A percentile compares a stretch with the other conserved stretches of the same genome.
Conservation (phyloP, 306 rosid genomes). For the Hippophae tibetana region DNA sequence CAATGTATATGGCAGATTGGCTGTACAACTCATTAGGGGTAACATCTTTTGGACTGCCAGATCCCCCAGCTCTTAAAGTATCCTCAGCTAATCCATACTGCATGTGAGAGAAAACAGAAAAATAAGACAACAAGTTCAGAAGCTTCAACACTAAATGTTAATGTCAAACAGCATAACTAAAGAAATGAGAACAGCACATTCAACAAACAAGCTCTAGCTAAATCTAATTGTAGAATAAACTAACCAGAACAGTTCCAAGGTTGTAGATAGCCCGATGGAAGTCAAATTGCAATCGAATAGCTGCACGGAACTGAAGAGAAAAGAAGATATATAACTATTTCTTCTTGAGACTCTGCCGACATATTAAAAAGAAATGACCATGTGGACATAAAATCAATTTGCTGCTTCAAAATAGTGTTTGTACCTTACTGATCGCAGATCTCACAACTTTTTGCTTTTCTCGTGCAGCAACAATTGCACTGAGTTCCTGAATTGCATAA, state of each 20-base stretch:
- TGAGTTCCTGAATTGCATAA: conserved; percentile 67
- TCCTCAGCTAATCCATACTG: conserved; percentile 99
- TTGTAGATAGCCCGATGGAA: conserved; percentile 99
- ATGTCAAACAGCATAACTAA: too few relatives aligned
- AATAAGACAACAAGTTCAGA: too few relatives aligned
- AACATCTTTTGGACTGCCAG: conserved; percentile 55
- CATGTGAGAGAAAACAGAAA: conserved; percentile 1
- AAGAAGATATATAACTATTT: conserved; percentile 14
- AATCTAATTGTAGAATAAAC: conserved; percentile 24
- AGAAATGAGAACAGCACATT: too few relatives aligned
- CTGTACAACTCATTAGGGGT: conserved; percentile 90
- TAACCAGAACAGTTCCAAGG: conserved; percentile 97
- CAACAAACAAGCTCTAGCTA: neutral
- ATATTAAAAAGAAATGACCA: neutral
- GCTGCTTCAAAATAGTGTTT: conserved; percentile 5
- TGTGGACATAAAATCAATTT: conserved; percentile 2
- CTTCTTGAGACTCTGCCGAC: conserved; percentile 1
- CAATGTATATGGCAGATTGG: conserved; percentile 98
- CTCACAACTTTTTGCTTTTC: conserved; percentile 89
- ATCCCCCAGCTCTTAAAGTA: conserved; percentile 86
- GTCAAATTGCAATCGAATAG: conserved; percentile 95
- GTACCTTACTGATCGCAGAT: conserved; percentile 96
- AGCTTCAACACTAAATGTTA: too few relatives aligned
- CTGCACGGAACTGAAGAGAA: conserved; percentile 83
- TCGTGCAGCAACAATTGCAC: conserved; percentile 92